Conservation (phyloP, 345 rosid species). For the Schrenkiella parvula region DNA sequence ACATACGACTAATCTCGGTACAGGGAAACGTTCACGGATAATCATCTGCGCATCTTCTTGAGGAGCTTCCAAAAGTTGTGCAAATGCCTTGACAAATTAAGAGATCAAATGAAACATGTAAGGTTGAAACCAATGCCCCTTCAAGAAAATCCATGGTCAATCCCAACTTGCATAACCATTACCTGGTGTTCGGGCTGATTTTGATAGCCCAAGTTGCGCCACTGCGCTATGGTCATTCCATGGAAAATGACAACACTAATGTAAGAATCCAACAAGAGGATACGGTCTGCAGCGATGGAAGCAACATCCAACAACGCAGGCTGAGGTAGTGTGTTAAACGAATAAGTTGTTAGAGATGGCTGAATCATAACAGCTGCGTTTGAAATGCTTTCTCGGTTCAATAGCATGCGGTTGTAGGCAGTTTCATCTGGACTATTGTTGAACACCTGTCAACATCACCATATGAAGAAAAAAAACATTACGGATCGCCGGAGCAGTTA, state of each 20-base stretch:
- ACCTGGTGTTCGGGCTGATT: slow-evolving; percentile 93
- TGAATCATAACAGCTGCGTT: slow-evolving; percentile 61
- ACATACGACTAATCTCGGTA: slow-evolving; percentile 91
- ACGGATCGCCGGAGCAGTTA: background rate
- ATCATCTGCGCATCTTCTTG: slow-evolving; percentile 73
- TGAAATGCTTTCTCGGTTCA: slow-evolving; percentile 30
- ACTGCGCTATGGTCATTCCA: slow-evolving; percentile 99
- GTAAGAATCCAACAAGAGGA: slow-evolving; percentile 90
- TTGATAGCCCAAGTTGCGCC: slow-evolving; percentile 98
- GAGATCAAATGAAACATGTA: slow-evolving; percentile 9
- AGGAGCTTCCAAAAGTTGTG: slow-evolving; percentile 84
- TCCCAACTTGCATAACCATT: slow-evolving; percentile 8
- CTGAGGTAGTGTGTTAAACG: slow-evolving; percentile 77
- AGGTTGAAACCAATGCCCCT: background rate
- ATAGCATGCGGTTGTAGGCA: slow-evolving; percentile 33
- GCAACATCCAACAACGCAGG: slow-evolving; percentile 96
- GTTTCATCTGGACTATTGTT: slow-evolving; percentile 42
- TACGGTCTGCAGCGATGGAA: slow-evolving; percentile 86
- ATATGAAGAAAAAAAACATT: background rate
- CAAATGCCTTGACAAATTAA: slow-evolving; percentile 39
- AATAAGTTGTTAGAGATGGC: slow-evolving; percentile 88
- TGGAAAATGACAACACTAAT: slow-evolving; percentile 91
- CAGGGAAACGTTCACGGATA: slow-evolving; percentile 85
- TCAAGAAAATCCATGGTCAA: background rate
- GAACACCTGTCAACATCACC: slow-evolving; percentile 34